Conservation (phyloP, 768 basidiomycete genomes). For the Xerocomellus chrysenteron region DNA sequence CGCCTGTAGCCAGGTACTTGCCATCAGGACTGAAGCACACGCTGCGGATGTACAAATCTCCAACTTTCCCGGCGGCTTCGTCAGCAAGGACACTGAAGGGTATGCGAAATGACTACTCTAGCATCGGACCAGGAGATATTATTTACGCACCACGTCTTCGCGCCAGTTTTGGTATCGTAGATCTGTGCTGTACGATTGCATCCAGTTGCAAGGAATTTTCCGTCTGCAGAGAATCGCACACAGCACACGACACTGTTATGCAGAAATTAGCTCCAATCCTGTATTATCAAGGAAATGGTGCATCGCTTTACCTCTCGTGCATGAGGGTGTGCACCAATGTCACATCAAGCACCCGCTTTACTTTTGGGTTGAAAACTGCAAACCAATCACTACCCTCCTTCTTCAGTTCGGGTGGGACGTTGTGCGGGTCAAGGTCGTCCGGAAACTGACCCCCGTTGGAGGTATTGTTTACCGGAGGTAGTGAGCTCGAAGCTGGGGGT, state of each 20-base stretch:
- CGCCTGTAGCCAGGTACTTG: conserved; percentile 72
- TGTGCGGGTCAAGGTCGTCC: conserved; percentile 34
- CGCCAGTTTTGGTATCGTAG: conserved; percentile 86
- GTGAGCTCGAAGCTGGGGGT: conserved; percentile 19
- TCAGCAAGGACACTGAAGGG: conserved; percentile 67
- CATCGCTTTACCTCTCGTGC: conserved; percentile 72
- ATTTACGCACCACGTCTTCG: conserved; percentile 73
- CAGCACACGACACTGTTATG: conserved; percentile 74
- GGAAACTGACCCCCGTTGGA: conserved; percentile 35
- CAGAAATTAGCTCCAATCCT: conserved; percentile 7
- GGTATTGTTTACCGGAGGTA: conserved; percentile 27
- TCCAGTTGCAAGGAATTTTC: conserved; percentile 89
- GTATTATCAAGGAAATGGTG: not conserved
- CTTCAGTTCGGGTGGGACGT: conserved; percentile 34
- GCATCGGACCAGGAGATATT: not conserved
- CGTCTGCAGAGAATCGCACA: conserved; percentile 92
- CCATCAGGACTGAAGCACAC: conserved; percentile 78
- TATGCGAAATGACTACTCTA: conserved; percentile 9
- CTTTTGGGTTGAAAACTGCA: conserved; percentile 80
- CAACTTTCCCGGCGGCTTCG: conserved; percentile 66
- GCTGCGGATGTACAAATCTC: conserved; percentile 87
- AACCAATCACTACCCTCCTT: conserved; percentile 88
- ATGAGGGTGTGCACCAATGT: conserved; percentile 80
- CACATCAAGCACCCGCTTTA: conserved; percentile 78
- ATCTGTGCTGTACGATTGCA: conserved; percentile 97